Base-by-base conservation (phyloP, 768 basidiomycete genomes). In the Boletus bicolor region DNA sequence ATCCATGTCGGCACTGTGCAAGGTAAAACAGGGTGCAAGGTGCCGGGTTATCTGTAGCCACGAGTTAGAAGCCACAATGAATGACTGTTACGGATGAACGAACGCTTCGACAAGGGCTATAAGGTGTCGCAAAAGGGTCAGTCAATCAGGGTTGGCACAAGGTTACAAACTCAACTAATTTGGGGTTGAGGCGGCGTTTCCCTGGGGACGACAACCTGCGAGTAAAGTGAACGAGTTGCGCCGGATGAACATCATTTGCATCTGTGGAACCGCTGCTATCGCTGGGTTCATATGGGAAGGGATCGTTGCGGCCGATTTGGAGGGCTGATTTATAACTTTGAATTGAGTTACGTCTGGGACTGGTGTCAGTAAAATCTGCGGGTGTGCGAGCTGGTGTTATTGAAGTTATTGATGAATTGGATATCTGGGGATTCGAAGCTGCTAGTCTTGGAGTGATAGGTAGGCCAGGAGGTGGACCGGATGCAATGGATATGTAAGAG, bases 11-110 rank as follows among this genome's bases (percentile, higher is more conserved):
- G 74, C 86, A 87, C 45, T 74, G 76, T 32, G 81, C 77, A 28
- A 87, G 73, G 65, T 86, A 87, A 69, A 82, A 85, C 48, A 84
- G 69, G 17, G 84, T 86, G 65, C 86, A 87, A 15, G 86, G 85
- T 24, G 86, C 79, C 2, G 85, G 85, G 63, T 74, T 81, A 62
- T 86, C 84, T 61, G 53, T 39, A 21, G 45, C 32, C 21, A 46
- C 21, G 12, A 14, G 39, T 62, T 32, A 55, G 49, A 12, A 32
- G 24, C 9, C 26, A 17, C 8, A 44, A 37, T 5, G 38, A 44
- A 51, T 39, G 55, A 45, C 28, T 54, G 45, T 38, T 46, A 54
- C 24, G 54, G 41, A 50, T 51, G 37, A 51, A 79, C 82, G 56
- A 68, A 86, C 85, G 83, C 66, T 85, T 86, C 46, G 81, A 82